These are phyloP conservation scores for Holtermanniella nyarrowii DNA, from an alignment of 768 basidiomycete genomes.

Conservation along the genomic window DNA sequence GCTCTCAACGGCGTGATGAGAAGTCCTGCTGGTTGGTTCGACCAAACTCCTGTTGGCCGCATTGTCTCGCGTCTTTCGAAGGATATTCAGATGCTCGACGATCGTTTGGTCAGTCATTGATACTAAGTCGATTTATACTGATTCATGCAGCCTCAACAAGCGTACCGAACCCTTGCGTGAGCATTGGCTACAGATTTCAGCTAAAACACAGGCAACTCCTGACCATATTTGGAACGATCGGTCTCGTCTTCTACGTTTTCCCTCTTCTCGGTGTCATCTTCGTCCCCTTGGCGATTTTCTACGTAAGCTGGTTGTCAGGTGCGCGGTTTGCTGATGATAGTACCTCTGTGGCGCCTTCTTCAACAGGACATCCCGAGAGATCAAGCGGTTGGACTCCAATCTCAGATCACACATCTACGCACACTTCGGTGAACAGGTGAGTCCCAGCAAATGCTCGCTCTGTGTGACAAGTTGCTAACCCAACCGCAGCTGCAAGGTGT, in stretches of 20 bases:
- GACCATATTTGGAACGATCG: conserved; percentile 27
- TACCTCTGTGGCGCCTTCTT: conserved; percentile 5
- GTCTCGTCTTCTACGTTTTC: conserved; percentile 29
- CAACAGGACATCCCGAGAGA: conserved; percentile 9
- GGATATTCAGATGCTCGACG: conserved; percentile 41
- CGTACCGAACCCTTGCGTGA: no score
- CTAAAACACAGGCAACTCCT: conserved; percentile 14
- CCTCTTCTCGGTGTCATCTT: conserved; percentile 29
- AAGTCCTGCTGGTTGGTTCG: conserved; percentile 53
- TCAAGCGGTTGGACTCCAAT: conserved; percentile 15
- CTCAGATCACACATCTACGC: conserved; percentile 12
- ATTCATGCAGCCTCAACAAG: no score
- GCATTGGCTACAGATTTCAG: conserved; percentile 7
- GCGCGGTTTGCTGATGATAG: neutral
- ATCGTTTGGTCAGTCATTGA: conserved; percentile 19
- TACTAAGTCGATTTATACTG: conserved; percentile 19
- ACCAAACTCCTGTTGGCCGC: conserved; percentile 46
- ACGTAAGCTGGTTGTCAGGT: conserved; percentile 7
- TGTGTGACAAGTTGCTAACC: neutral
- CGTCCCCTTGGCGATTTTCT: conserved; percentile 19
- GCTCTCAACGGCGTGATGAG: conserved; percentile 42
- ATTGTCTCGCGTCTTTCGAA: conserved; percentile 38
- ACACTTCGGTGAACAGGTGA: conserved; percentile 23
- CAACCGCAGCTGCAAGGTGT: conserved; percentile 20
- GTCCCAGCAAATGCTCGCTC: neutral